Evolutionary conservation across 192 early-diverging fungal species (phyloP).

Genomic region (Umbelopsis sp.): DNA sequence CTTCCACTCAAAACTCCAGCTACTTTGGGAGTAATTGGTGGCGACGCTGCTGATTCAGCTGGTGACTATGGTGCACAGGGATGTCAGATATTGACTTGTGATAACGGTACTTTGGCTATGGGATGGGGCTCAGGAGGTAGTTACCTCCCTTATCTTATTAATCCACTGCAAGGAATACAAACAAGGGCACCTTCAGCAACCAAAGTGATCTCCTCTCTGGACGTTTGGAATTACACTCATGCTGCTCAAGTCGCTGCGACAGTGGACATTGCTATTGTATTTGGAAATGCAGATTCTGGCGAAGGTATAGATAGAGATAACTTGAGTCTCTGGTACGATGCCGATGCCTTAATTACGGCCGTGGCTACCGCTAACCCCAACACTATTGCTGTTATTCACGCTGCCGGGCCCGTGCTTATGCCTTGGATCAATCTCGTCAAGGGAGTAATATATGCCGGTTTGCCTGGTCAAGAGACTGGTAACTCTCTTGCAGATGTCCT

Average conservation of each 20-base stretch:
- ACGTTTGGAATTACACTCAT: slow-evolving; percentile 8
- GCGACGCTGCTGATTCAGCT: not conserved
- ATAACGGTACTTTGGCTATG: not conserved
- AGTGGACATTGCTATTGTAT: slow-evolving; percentile 10
- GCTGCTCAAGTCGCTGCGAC: not conserved
- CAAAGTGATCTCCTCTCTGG: not conserved
- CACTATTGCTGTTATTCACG: slow-evolving; percentile 48
- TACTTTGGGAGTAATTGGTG: not conserved
- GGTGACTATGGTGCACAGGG: not conserved
- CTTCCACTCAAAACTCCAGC: slow-evolving; percentile 13
- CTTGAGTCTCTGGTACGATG: slow-evolving; percentile 39
- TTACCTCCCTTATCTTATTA: not conserved
- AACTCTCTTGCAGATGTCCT: slow-evolving; percentile 66
- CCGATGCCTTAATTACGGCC: slow-evolving; percentile 41
- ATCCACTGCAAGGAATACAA: slow-evolving; percentile 28
- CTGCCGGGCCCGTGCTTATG: slow-evolving; percentile 60
- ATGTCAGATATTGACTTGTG: not conserved
- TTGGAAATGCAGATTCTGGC: slow-evolving; percentile 9
- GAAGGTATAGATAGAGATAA: slow-evolving; percentile 39
- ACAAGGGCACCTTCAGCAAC: slow-evolving; percentile 15
- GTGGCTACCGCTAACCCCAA: slow-evolving; percentile 47
- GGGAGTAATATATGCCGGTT: slow-evolving; percentile 49
- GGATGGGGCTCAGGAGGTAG: not conserved
- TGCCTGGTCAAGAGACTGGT: slow-evolving; percentile 68
- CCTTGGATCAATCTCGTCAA: slow-evolving; percentile 59